Percentiles rank a stretch among this genome's conserved stretches.
Evolutionary conservation across 148 eudicot genomes (phyloP).

Genomic region (Salicornia ramosissima): DNA sequence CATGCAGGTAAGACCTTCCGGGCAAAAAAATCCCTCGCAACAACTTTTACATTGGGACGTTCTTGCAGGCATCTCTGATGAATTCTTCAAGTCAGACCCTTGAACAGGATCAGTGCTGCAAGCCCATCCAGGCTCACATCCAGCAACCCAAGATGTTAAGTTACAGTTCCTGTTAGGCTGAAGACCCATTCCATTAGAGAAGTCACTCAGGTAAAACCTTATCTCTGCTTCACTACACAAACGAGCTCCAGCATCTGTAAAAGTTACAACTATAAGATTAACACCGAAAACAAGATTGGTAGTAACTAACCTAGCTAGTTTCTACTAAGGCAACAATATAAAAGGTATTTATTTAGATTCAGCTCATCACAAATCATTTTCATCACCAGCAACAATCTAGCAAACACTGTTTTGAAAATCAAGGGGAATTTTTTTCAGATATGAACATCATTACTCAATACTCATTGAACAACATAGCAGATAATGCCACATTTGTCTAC

Average conservation of each 20-base stretch:
- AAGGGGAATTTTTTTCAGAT: not conserved
- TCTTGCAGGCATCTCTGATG: constrained; percentile 30
- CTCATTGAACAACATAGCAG: not conserved
- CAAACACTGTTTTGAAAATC: not conserved
- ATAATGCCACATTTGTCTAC: not conserved
- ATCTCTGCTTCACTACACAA: constrained; percentile 38
- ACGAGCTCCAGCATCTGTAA: constrained; percentile 29
- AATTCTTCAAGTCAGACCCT: constrained; percentile 3
- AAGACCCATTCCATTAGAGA: constrained; percentile 8
- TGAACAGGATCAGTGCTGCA: constrained; percentile 21
- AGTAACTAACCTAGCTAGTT: not conserved
- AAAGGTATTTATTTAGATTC: not conserved
- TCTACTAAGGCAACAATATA: not conserved
- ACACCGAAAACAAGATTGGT: not conserved
- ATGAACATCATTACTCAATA: not conserved
- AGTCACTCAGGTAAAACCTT: constrained; percentile 23
- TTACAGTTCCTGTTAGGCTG: constrained; percentile 39
- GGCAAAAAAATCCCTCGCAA: constrained; percentile 50
- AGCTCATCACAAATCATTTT: not conserved
- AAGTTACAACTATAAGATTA: not conserved
- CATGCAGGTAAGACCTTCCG: constrained; percentile 49
- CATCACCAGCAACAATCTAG: not conserved
- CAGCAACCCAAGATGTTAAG: constrained; percentile 30
- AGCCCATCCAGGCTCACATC: constrained; percentile 57
- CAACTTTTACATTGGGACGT: constrained; percentile 29